A percentile compares a stretch with the other conserved stretches of the same genome.
These are phyloP conservation scores for Colletotrichum melonis DNA, from an alignment of 2,329 filamentous ascomycete genomes.

Conservation along the genomic window DNA sequence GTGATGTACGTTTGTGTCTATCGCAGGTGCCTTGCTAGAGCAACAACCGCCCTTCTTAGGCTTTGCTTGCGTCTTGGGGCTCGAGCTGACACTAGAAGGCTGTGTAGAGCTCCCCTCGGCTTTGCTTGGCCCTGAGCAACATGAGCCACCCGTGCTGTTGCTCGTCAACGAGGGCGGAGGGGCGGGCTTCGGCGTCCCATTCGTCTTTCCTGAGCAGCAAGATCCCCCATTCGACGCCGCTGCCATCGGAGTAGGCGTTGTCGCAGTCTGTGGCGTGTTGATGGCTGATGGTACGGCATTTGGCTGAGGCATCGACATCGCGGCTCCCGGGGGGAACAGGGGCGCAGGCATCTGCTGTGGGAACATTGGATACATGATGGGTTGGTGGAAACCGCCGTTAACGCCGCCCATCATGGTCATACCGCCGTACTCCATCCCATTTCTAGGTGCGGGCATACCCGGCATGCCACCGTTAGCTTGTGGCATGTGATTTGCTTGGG, in stretches of 20 bases:
- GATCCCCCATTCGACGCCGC: conserved; percentile 14
- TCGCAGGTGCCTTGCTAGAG: conserved; percentile 42
- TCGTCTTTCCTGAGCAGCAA: conserved; percentile 21
- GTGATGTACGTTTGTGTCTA: conserved; percentile 26
- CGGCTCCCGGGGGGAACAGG: conserved; percentile 12
- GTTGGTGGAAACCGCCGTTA: conserved; percentile 33
- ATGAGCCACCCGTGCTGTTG: conserved; percentile 35
- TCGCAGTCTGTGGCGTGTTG: neutral
- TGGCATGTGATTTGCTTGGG: conserved; percentile 9
- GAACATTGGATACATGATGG: conserved; percentile 33
- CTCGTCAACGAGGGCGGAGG: neutral
- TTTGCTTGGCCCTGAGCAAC: conserved; percentile 37
- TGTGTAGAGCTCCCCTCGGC: conserved; percentile 21
- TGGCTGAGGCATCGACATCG: conserved; percentile 14
- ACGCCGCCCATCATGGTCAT: conserved; percentile 33
- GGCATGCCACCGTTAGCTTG: conserved; percentile 39
- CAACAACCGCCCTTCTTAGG: conserved; percentile 48
- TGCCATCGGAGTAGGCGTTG: neutral
- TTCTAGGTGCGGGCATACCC: conserved; percentile 33
- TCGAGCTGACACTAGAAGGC: conserved; percentile 31
- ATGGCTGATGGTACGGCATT: neutral
- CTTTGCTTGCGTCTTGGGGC: conserved; percentile 33
- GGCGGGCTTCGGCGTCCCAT: conserved; percentile 9
- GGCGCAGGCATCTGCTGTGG: conserved; percentile 24
- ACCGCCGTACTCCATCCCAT: conserved; percentile 29